A percentile compares a stretch with the other conserved stretches of the same genome.
Conservation (phyloP, 768 basidiomycete species). For the Rhizopogon roseolus region DNA sequence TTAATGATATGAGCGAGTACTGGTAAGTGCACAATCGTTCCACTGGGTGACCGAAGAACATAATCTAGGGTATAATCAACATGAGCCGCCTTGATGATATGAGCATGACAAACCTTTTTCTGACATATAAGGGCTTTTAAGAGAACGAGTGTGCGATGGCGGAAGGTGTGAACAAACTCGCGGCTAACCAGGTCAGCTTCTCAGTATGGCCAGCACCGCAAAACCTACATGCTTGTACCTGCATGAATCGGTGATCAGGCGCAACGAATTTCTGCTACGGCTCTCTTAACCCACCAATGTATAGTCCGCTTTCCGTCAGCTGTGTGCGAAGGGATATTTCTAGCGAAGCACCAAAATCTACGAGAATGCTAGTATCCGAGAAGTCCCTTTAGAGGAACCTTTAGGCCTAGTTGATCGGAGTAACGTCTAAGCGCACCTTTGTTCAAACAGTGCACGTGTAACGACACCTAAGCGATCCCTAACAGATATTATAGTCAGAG, state of each 20-base stretch:
- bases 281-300: constrained; percentile 72
- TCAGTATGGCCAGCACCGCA: constrained; percentile 21
- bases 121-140: constrained; percentile 93
- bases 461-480: constrained; percentile 94
- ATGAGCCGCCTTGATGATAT: not conserved
- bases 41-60: constrained; percentile 96
- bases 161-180: constrained; percentile 89
- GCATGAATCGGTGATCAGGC: constrained; percentile 8
- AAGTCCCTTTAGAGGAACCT: constrained; percentile 59
- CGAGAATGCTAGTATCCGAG: constrained; percentile 79
- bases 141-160: constrained; percentile 88
- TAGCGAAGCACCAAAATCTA: constrained; percentile 77
- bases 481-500: constrained; percentile 2
- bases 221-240: constrained; percentile 67
- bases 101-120: constrained; percentile 57
- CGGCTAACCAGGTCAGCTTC: constrained; percentile 36
- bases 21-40: constrained; percentile 96
- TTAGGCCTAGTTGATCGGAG: not conserved
- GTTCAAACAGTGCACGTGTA: constrained; percentile 86
- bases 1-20: constrained; percentile 90
- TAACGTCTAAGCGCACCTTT: constrained; percentile 41
- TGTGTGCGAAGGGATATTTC: constrained; percentile 73
- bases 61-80: constrained; percentile 51
- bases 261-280: not conserved
- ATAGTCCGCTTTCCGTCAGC: constrained; percentile 87